Evolutionary conservation across 805 yeast species (phyloP), one percentile per base, ranked within the genome.

Genomic region (Candida pini): DNA sequence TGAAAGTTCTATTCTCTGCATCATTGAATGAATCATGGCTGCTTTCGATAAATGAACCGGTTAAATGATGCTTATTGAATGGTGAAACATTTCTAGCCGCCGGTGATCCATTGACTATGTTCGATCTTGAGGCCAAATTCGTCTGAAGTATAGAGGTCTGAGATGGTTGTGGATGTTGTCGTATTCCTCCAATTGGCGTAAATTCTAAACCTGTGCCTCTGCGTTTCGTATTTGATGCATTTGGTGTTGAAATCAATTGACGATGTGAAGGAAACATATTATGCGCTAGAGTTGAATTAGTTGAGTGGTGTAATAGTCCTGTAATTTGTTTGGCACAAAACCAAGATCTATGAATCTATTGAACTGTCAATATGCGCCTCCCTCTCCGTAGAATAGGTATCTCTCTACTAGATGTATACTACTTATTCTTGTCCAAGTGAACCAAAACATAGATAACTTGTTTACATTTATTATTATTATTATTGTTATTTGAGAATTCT

Each of bases 161-260:
- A 21, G 39, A 32, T 6, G 36, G 13, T 13, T 30, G n/a, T 6
- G 36, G 13, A n/a, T 30, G n/a, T 21, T 34, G 30, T 18, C 37
- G 30, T 15, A 35, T 33, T 1, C 44, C 53, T 3, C 71, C 71
- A 30, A 67, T 62, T 0, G 73, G 73, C 2, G 71, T 66, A 39
- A 67, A 67, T 40, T 65, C 69, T 17, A 59, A 44, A 5, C 44
- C 48, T 16, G 45, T 38, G 22, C 51, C 49, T 9, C 43, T 30
- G 13, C 42, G 40, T 13, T 42, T 40, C 14, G 37, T 39, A 28
- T 43, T 38, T 18, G 45, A 40, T n/a, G 21, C 35, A 19, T 38
- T 47, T 18, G 66, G 62, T 8, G 63, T 54, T 19, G 53, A 47
- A 30, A 56, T 43, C 5, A 57, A 47, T 13, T 57, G 54, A 31